Conservation (phyloP, 2,329 filamentous ascomycete species). For the Xylaria sp. region DNA sequence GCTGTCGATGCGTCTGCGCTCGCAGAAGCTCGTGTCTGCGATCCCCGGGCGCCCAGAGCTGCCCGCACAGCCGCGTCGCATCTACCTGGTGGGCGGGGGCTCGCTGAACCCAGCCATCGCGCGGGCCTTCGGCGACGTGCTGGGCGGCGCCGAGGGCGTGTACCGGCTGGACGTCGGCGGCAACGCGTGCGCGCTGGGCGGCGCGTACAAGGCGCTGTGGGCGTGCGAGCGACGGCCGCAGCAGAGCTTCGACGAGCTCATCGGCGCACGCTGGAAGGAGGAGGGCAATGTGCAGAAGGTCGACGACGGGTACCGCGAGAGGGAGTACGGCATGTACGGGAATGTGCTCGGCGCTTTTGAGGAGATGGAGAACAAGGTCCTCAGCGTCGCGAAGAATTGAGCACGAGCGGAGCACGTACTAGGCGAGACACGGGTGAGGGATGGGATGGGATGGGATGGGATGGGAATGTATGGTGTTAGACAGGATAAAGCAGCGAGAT, state of each 20-base stretch:
- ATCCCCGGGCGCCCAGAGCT: slow-evolving; percentile 54
- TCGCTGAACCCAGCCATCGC: slow-evolving; percentile 90
- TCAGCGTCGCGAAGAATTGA: slow-evolving; percentile 41
- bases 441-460: not conserved
- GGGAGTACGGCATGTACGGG: slow-evolving; percentile 79
- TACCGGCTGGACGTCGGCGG: slow-evolving; percentile 93
- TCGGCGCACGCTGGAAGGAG: slow-evolving; percentile 85
- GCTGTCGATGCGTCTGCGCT: slow-evolving; percentile 86
- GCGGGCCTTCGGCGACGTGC: slow-evolving; percentile 80
- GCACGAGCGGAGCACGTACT: no score
- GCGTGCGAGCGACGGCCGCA: slow-evolving; percentile 64
- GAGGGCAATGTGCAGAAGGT: slow-evolving; percentile 82
- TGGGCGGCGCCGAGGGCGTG: slow-evolving; percentile 87
- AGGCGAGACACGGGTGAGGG: no score
- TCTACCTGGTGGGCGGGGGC: slow-evolving; percentile 81
- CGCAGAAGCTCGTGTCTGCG: slow-evolving; percentile 72
- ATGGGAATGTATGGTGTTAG: not conserved
- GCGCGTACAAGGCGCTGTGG: slow-evolving; percentile 97
- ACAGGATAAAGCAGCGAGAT: not conserved
- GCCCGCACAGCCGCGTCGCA: slow-evolving; percentile 50
- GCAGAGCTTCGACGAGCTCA: slow-evolving; percentile 85
- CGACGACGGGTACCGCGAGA: slow-evolving; percentile 77
- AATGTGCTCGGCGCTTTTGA: slow-evolving; percentile 67
- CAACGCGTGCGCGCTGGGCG: slow-evolving; percentile 91
- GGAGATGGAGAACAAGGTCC: slow-evolving; percentile 40